Base-by-base conservation (phyloP, 2,329 filamentous ascomycete genomes). In the Taxawa tesnikishii region DNA sequence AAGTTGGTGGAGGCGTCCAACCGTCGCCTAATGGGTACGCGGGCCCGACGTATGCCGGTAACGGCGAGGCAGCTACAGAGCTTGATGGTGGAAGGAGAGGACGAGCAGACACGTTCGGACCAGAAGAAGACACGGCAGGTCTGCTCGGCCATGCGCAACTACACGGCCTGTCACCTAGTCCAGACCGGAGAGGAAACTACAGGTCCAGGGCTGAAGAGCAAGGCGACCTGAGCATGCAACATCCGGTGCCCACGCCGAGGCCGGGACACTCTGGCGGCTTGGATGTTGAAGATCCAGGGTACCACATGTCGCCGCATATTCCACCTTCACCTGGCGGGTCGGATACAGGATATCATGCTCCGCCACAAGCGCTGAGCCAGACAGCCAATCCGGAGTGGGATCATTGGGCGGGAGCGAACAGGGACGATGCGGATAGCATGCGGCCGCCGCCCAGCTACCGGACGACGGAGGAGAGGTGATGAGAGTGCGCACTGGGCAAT, bases 71-170 rank as follows among this genome's bases (percentile, higher is more conserved):
- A 13, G 27, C 26, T 14, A 19, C 19, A 5, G 7, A 8, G 6
- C 26, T 14, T 16, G 19, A n/a, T 23, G 19, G n/a, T 23, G 19
- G 19, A 23, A 23, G 19, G 19, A n/a, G 19, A 8, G 8, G 8
- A n/a, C 19, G 19, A 8, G n/a, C 19, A 8, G 19, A n/a, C 19
- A 23, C 19, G 8, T 23, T 8, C n/a, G 19, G 18, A 14, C 15
- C 13, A 17, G 24, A 38, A 13, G 33, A 24, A 10, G 36, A 38
- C 15, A 34, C 29, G 9, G 32, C 32, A 7, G 36, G 32, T 14
- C 26, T 38, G 15, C 32, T 38, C 10, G 15, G 28, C 25, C 29
- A 38, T 15, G 31, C 36, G 8, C 19, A n/a, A 23, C n/a, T n/a
- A 8, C 19, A 23, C n/a, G 19, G 19, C 2, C 8, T 8, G 19